These are phyloP conservation scores for Volvox carteri DNA, from an alignment of 163 green algal species.

Conservation along the genomic window DNA sequence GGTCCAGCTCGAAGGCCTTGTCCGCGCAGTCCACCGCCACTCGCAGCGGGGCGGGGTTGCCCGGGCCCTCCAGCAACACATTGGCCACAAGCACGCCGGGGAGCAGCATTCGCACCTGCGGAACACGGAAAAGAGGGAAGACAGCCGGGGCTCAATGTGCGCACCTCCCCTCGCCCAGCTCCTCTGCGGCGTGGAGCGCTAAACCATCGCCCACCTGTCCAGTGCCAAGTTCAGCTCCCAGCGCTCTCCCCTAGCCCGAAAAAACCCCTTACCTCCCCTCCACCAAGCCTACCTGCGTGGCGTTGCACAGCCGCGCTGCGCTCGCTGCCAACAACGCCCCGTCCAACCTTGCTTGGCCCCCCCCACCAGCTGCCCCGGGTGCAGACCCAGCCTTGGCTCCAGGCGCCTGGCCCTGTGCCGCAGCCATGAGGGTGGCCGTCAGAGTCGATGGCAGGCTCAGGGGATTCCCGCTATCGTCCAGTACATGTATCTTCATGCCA, in stretches of 20 bases:
- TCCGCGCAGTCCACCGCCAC: conserved; percentile 43
- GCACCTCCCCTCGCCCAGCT: not conserved
- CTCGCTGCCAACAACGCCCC: not conserved
- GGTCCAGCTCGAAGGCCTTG: conserved; percentile 41
- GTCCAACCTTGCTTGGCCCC: not conserved
- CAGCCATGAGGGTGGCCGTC: not conserved
- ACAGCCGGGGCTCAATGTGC: no score
- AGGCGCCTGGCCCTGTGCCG: conserved; percentile 12
- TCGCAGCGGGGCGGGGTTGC: conserved; percentile 39
- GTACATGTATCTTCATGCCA: conserved; percentile 27
- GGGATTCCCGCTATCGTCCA: conserved; percentile 34
- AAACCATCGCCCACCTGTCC: no score
- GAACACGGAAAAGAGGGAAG: no score
- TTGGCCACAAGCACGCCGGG: conserved; percentile 47
- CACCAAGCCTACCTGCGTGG: conserved; percentile 11
- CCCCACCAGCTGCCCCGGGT: not conserved
- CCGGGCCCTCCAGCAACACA: conserved; percentile 42
- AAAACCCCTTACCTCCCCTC: not conserved
- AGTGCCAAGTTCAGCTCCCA: no score
- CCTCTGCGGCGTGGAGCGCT: no score
- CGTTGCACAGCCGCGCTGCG: not conserved
- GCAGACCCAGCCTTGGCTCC: not conserved
- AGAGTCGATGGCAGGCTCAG: conserved; percentile 6
- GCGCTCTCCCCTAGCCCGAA: not conserved
- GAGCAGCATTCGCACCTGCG: conserved; percentile 37